Percentiles rank a stretch among this genome's conserved stretches.
Evolutionary conservation across 441 rosid species (phyloP).

Genomic region (Erysimum cheiri): DNA sequence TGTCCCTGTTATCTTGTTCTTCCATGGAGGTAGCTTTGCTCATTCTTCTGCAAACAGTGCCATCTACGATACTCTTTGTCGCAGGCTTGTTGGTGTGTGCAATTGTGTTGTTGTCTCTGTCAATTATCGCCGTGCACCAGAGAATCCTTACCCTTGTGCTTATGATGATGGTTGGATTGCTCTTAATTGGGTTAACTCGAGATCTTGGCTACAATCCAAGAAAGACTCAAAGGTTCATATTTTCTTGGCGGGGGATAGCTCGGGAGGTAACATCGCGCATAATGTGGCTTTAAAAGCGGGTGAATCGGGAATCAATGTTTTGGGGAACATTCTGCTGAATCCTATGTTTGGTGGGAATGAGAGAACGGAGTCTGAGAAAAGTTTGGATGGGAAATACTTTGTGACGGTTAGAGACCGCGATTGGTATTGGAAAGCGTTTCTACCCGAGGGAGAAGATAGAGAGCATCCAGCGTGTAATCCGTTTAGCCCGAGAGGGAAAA

Average conservation of each 20-base stretch:
- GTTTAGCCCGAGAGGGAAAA: conserved; percentile 56
- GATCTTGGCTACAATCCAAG: conserved; percentile 66
- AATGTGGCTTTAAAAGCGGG: conserved; percentile 61
- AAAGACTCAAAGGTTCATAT: conserved; percentile 63
- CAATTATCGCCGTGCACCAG: conserved; percentile 69
- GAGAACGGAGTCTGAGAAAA: conserved; percentile 65
- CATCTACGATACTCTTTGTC: conserved; percentile 65
- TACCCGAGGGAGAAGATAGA: conserved; percentile 67
- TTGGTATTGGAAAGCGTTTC: conserved; percentile 78
- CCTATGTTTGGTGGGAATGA: conserved; percentile 75
- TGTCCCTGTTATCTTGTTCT: conserved; percentile 65
- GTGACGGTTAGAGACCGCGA: conserved; percentile 63
- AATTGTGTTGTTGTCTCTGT: conserved; percentile 68
- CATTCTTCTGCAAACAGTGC: conserved; percentile 72
- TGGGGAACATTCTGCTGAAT: conserved; percentile 64
- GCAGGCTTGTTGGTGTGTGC: conserved; percentile 59
- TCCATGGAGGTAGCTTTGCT: conserved; percentile 79
- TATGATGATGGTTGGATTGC: conserved; percentile 76
- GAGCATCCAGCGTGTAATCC: conserved; percentile 77
- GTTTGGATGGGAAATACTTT: conserved; percentile 70
- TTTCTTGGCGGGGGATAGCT: conserved; percentile 73
- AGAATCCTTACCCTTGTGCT: conserved; percentile 68
- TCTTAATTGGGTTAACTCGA: conserved; percentile 62
- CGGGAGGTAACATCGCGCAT: conserved; percentile 71
- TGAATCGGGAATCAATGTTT: conserved; percentile 55